Evolutionary conservation across 371 early-diverging fungal species (phyloP), one percentile per base, ranked within the genome.

Genomic region (Rozella allomycis): DNA sequence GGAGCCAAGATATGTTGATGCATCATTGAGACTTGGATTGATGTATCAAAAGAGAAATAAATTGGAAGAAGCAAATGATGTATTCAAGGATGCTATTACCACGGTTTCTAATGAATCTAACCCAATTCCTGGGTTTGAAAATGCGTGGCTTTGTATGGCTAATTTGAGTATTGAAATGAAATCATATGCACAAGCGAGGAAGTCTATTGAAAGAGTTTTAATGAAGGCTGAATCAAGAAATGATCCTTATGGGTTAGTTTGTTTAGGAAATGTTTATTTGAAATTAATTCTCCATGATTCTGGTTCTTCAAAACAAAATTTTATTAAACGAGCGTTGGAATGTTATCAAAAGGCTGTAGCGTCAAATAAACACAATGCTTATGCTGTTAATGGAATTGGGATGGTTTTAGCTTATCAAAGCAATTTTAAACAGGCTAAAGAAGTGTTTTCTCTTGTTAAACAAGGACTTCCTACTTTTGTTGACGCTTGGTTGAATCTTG

Each of bases 201-300:
- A 70, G 28, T 62, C 71, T 0, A 72, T 65, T 42, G 86, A 83
- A 46, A 57, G 66, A 22, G 72, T 88, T 0, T 54, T 85, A 4
- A 63, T 63, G 37, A 62, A 71, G 13, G 66, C 75, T 26, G 72
- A 82, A 41, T n/a, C n/a, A n/a, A 70, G 67, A 29, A 63, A 83
- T 34, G 77, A 85, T 42, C 31, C 68, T 5, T 80, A 78, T 42
- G 70, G 83, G 1, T 67, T 85, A 20, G 58, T 73, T 35, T 62
- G 72, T 11, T 61, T 80, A 1, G 90, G 87, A 14, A 82, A 86
- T 49, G 70, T 70, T 29, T 70, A 76, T 38, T 53, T 82, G 22
- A 45, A 55, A 1, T 20, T 20, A 29, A 6, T 11, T 12, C 8
- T 26, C 18, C 26, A n/a, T 23, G 14, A 26, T 21, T 19, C 20